Conservation (phyloP, 352 stramenopile genomes). For the Globisporangium uncinulatum region DNA sequence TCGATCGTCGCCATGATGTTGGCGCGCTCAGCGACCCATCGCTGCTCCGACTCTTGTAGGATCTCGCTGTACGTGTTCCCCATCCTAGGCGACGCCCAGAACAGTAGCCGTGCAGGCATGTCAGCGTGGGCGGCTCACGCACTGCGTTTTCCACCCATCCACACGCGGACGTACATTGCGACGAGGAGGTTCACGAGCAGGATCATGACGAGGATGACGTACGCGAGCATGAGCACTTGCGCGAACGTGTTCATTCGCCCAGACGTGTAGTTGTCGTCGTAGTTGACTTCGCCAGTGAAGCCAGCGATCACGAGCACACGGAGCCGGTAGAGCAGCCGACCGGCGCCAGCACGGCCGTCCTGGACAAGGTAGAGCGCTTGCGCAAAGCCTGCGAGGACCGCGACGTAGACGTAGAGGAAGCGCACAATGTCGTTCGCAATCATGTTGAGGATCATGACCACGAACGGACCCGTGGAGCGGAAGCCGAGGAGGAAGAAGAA, state of each 20-base stretch:
- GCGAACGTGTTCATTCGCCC: conserved; percentile 41
- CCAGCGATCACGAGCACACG: conserved; percentile 46
- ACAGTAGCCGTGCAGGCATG: background rate
- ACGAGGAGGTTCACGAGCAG: conserved; percentile 64
- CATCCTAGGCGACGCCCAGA: conserved; percentile 28
- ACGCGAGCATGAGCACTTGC: conserved; percentile 47
- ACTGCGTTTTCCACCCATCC: too few species aligned
- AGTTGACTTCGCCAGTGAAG: conserved; percentile 57
- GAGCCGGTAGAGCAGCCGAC: conserved; percentile 29
- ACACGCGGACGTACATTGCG: conserved; percentile 54
- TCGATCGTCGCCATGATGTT: conserved; percentile 66
- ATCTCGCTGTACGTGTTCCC: conserved; percentile 61
- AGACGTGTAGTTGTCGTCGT: conserved; percentile 46
- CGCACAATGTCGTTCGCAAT: conserved; percentile 51
- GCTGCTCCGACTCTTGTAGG: conserved; percentile 49
- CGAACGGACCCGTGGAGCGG: conserved; percentile 51
- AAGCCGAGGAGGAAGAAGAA: conserved; percentile 70
- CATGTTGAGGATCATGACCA: conserved; percentile 68
- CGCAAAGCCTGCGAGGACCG: conserved; percentile 47
- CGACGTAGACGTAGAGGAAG: conserved; percentile 52
- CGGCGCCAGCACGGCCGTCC: conserved; percentile 27
- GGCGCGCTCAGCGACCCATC: conserved; percentile 54
- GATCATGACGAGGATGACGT: conserved; percentile 62
- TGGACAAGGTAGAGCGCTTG: conserved; percentile 53
- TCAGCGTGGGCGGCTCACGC: too few species aligned